Evolutionary conservation across 768 basidiomycete species (phyloP).

Genomic region (Multifurca ochricompacta): DNA sequence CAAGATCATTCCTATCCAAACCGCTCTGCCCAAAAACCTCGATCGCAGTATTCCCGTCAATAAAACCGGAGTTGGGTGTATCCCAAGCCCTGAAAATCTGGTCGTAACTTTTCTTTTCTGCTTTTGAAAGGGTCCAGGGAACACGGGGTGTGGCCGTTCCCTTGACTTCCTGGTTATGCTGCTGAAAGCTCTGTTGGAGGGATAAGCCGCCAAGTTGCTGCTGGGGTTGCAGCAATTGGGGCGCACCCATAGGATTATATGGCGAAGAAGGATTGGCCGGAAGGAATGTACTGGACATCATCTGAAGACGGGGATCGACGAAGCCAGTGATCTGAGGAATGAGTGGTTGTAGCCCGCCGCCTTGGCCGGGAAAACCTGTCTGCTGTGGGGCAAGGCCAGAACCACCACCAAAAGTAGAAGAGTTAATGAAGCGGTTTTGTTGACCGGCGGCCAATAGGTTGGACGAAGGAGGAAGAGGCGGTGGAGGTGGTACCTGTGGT

Average conservation of each 20-base stretch:
- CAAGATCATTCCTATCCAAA: constrained; percentile 79
- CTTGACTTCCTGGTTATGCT: constrained; percentile 69
- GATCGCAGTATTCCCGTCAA: constrained; percentile 73
- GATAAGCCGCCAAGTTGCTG: constrained; percentile 37
- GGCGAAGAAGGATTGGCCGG: constrained; percentile 59
- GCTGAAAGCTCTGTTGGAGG: constrained; percentile 80
- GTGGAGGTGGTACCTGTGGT: constrained; percentile 40
- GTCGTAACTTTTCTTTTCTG: constrained; percentile 95
- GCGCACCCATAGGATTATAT: constrained; percentile 50
- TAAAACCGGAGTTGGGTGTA: constrained; percentile 68
- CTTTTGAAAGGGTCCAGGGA: constrained; percentile 79
- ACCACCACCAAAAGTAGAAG: constrained; percentile 45
- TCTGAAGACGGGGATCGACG: constrained; percentile 72
- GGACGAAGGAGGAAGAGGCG: constrained; percentile 59
- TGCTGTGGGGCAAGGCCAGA: constrained; percentile 42
- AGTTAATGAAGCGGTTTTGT: constrained; percentile 44
- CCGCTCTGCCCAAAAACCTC: constrained; percentile 96
- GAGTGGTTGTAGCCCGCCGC: constrained; percentile 35
- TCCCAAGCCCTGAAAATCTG: constrained; percentile 98
- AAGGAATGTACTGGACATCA: constrained; percentile 93
- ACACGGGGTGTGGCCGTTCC: constrained; percentile 61
- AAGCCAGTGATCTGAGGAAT: constrained; percentile 74
- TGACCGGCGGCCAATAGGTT: constrained; percentile 39
- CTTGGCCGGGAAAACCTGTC: constrained; percentile 49
- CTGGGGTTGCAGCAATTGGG: constrained; percentile 59